Evolutionary conservation across 176 grass and related monocot species (phyloP), one percentile per base, ranked within the genome.

Genomic region (Triticum turgidum): DNA sequence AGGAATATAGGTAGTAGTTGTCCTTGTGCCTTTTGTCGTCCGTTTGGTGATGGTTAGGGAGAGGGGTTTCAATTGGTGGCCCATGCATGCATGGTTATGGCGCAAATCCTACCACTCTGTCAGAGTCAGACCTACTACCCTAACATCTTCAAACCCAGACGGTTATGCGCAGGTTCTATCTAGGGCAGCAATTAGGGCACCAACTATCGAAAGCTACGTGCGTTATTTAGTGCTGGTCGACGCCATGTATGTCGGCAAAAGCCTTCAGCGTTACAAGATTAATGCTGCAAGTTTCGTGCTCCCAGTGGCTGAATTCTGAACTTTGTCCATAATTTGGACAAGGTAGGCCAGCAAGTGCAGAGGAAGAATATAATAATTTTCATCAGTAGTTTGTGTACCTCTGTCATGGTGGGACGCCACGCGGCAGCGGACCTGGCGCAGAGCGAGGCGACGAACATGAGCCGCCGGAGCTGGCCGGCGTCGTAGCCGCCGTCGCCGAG

Each of bases 351-450:
- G 32, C 34, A 67, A 75, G 56, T 79, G 73, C 30, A 56, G 68
- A 5, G 37, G 56, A 44, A 18, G 32, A 24, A 24, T 24, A 24
- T 24, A 24, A 24, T 24, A 24, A 24, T 24, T 24, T 24, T 24
- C 24, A 24, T 24, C 24, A 24, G 24, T 24, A 24, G 24, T 24
- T 24, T 24, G 24, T 24, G 24, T 24, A 24, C 24, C 96, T 98
- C 89, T 20, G 89, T 95, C 96, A 98, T 98, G 74, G 96, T 92
- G 65, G 96, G 96, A 11, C 96, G 91, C 93, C 86, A 90, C 61
- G 69, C 87, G 2, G 96, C 88, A 1, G 88, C 84, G 32, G 96
- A 44, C 65, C 91, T 87, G 61, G 95, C 82, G 88, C 96, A 98
- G 54, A 98, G 86, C 61, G 96, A 95, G 25, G 96, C 93, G 73